These are phyloP conservation scores for Cyanidioschyzon merolae DNA, from an alignment of 23 red algal genomes.

Conservation along the genomic window DNA sequence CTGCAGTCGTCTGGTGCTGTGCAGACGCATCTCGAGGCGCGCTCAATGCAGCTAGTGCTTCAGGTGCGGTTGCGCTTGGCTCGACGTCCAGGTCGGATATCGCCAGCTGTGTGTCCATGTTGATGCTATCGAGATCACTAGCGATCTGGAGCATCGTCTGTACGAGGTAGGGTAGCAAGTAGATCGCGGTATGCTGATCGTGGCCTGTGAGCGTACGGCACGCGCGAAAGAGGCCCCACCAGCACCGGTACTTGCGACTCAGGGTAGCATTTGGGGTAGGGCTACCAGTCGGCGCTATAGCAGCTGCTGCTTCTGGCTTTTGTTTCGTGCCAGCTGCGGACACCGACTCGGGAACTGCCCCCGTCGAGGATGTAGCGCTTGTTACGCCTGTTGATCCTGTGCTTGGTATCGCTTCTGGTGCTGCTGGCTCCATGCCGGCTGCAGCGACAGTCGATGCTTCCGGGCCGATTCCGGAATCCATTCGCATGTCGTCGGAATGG, in stretches of 20 bases:
- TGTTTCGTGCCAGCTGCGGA: no score
- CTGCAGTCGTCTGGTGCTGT: not conserved
- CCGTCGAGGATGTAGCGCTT: no score
- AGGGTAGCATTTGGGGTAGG: not conserved
- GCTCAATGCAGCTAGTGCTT: not conserved
- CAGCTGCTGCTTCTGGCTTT: no score
- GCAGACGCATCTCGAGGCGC: no score
- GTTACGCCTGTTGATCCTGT: no score
- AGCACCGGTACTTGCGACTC: not conserved
- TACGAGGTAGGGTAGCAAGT: constrained; percentile 65
- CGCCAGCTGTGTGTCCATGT: constrained; percentile 4
- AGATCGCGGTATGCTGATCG: constrained; percentile 33
- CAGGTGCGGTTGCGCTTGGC: not conserved
- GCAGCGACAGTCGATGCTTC: not conserved
- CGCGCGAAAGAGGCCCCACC: constrained; percentile 16
- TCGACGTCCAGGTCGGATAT: not conserved
- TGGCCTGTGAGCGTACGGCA: constrained; percentile 33
- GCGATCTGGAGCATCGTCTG: constrained; percentile 28
- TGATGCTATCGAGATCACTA: not conserved
- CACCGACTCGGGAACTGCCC: no score
- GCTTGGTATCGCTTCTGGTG: not conserved
- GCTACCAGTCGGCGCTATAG: no score
- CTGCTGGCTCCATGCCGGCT: not conserved
- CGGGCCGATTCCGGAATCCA: no score
- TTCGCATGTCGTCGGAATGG: not conserved